These are phyloP conservation scores for Tephrocybe sp. DNA, from an alignment of 768 basidiomycete genomes.

Conservation along the genomic window DNA sequence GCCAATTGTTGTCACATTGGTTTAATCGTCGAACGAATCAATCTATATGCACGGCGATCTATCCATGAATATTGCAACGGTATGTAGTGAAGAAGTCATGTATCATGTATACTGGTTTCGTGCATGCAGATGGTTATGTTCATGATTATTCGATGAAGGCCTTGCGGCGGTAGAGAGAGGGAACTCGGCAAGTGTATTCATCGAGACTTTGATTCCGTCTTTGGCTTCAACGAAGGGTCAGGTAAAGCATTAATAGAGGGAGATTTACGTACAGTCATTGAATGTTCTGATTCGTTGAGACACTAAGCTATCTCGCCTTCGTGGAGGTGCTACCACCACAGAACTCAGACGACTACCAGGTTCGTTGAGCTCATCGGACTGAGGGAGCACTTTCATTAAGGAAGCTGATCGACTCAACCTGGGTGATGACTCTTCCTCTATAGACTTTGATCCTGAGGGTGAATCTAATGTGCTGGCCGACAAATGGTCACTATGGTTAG, in stretches of 20 bases:
- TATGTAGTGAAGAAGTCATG: too few relatives aligned
- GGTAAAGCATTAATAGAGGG: background rate
- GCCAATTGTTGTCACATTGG: too few relatives aligned
- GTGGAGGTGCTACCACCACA: constrained; percentile 8
- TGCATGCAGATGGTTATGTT: too few relatives aligned
- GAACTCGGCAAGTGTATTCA: constrained; percentile 23
- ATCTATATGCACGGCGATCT: too few relatives aligned
- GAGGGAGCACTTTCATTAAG: background rate
- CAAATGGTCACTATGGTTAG: background rate
- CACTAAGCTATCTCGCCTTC: constrained; percentile 35
- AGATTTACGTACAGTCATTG: constrained; percentile 20
- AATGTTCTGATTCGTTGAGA: constrained; percentile 32
- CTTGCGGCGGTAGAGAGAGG: background rate
- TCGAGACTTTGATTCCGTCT: constrained; percentile 14
- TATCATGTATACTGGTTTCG: too few relatives aligned
- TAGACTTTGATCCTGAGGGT: constrained; percentile 3
- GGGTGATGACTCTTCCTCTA: background rate
- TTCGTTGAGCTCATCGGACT: constrained; percentile 2
- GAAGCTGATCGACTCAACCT: constrained; percentile 9
- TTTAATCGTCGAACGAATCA: too few relatives aligned
- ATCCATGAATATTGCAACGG: too few relatives aligned
- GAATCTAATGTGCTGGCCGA: constrained; percentile 12
- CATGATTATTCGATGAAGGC: too few relatives aligned
- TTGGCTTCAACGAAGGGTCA: constrained; percentile 7
- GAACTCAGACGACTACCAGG: constrained; percentile 9